These are phyloP conservation scores for slime mould (Dictyostelium discoideum) DNA, from an alignment of 78 protist species.

Conservation along the genomic window DNA sequence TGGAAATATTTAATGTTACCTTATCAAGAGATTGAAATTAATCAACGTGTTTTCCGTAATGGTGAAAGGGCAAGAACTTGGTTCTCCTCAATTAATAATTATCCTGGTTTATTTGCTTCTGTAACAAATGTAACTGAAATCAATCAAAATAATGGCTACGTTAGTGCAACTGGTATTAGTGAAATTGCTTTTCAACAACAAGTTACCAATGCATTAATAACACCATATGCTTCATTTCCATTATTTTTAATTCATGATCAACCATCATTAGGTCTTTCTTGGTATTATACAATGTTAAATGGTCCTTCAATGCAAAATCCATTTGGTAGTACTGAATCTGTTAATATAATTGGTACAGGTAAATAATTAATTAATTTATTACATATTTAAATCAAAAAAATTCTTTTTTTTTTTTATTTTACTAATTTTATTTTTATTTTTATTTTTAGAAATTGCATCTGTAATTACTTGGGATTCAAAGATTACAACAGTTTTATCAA, in stretches of 20 bases:
- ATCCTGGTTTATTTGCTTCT: conserved; percentile 75
- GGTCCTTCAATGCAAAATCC: conserved; percentile 78
- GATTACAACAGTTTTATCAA: conserved; percentile 55
- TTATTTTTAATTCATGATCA: conserved; percentile 34
- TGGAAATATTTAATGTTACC: conserved; percentile 83
- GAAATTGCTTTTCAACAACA: conserved; percentile 49
- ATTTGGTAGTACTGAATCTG: conserved; percentile 78
- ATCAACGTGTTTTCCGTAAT: conserved; percentile 48
- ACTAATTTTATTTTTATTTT: not conserved
- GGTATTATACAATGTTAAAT: conserved; percentile 75
- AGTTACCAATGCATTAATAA: conserved; percentile 36
- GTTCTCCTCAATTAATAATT: conserved; percentile 33
- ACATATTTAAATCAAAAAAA: too few species aligned
- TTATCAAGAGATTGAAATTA: conserved; percentile 32
- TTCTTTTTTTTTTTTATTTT: not conserved
- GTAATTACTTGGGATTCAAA: conserved; percentile 82
- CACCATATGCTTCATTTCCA: conserved; percentile 84
- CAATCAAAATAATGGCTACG: conserved; percentile 8
- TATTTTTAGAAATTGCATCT: conserved; percentile 33
- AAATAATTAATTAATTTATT: not conserved
- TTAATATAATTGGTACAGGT: conserved; percentile 41
- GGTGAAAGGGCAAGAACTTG: conserved; percentile 81
- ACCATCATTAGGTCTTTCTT: conserved; percentile 31
- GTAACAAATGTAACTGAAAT: conserved; percentile 34
- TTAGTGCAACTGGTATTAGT: conserved; percentile 54